A percentile compares a stretch with the other conserved stretches of the same genome.
phyloP scores from a whole-genome alignment of 23 red algal genomes.

The Gracilaria caudata region DNA sequence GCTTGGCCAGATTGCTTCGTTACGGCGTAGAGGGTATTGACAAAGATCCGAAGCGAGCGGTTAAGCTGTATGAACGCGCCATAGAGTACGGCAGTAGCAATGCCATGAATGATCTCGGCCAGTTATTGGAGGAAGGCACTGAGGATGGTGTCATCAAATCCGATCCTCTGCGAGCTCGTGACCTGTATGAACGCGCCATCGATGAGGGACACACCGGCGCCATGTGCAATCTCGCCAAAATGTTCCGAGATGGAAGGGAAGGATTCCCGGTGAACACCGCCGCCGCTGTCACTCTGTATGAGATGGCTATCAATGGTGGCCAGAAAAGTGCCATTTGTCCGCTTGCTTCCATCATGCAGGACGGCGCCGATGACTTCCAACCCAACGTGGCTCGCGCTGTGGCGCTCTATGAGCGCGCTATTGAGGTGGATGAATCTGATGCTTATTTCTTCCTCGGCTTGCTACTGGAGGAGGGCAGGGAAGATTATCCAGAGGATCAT shows the following conservation, averaged over 20 bases:
- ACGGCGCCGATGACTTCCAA: constrained; percentile 35
- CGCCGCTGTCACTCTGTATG: constrained; percentile 48
- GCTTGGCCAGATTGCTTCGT: constrained; percentile 39
- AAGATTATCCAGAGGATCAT: constrained; percentile 34
- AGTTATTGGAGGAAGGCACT: constrained; percentile 36
- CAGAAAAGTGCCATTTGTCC: constrained; percentile 47
- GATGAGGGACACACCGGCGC: constrained; percentile 47
- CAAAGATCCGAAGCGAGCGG: constrained; percentile 24
- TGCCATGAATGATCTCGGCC: constrained; percentile 62
- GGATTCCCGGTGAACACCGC: constrained; percentile 32
- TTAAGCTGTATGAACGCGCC: constrained; percentile 39
- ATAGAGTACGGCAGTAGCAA: constrained; percentile 34
- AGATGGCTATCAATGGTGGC: constrained; percentile 44
- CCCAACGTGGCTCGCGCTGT: constrained; percentile 24
- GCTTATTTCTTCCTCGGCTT: constrained; percentile 36
- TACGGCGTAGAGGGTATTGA: constrained; percentile 31
- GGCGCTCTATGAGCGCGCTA: constrained; percentile 54
- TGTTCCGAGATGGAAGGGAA: constrained; percentile 40
- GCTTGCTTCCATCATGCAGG: constrained; percentile 39
- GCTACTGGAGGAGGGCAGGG: constrained; percentile 48
- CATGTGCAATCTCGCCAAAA: constrained; percentile 57
- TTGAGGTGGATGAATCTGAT: constrained; percentile 44
- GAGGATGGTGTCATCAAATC: constrained; percentile 35
- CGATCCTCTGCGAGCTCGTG: constrained; percentile 34
- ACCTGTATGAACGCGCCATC: constrained; percentile 61